Conservation (phyloP, 192 early-diverging fungal species). For the Irineochytrium annulatum region DNA sequence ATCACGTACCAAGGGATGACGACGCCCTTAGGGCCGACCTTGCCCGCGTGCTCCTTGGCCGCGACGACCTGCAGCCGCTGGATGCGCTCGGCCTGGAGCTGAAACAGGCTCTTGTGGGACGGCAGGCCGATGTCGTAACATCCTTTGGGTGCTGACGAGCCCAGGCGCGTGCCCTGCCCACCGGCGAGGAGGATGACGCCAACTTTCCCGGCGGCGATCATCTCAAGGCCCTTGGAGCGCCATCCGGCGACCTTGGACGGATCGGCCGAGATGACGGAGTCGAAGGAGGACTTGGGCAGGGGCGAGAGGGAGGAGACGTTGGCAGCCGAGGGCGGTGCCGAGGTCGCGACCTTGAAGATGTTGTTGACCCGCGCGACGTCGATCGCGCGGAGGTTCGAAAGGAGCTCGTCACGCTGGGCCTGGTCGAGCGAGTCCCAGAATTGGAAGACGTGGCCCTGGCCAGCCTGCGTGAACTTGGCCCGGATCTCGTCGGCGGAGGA, state of each 20-base stretch:
- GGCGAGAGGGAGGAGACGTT: conserved; percentile 56
- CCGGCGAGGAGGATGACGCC: conserved; percentile 80
- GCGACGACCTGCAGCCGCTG: conserved; percentile 73
- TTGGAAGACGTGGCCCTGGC: conserved; percentile 84
- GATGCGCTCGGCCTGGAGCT: conserved; percentile 93
- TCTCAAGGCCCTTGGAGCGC: conserved; percentile 67
- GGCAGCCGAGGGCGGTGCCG: conserved; percentile 37
- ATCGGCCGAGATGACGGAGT: conserved; percentile 36
- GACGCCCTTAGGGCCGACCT: conserved; percentile 33
- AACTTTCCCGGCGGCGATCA: conserved; percentile 84
- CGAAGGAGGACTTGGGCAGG: conserved; percentile 56
- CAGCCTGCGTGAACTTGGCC: conserved; percentile 56
- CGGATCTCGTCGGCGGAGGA: background rate
- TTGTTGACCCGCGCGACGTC: conserved; percentile 78
- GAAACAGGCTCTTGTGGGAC: conserved; percentile 84
- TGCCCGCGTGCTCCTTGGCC: conserved; percentile 24
- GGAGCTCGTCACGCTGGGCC: conserved; percentile 52
- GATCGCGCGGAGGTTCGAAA: conserved; percentile 64
- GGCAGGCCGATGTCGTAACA: conserved; percentile 93
- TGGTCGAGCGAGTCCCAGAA: conserved; percentile 69
- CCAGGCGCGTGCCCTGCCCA: conserved; percentile 37
- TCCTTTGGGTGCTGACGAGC: conserved; percentile 79
- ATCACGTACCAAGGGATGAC: conserved; percentile 98
- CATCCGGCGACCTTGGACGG: conserved; percentile 58
- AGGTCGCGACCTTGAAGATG: conserved; percentile 75